Evolutionary conservation across 1,284 basidiomycete species (phyloP), one percentile per base, ranked within the genome.

Genomic region (Ustilago cynodontis): DNA sequence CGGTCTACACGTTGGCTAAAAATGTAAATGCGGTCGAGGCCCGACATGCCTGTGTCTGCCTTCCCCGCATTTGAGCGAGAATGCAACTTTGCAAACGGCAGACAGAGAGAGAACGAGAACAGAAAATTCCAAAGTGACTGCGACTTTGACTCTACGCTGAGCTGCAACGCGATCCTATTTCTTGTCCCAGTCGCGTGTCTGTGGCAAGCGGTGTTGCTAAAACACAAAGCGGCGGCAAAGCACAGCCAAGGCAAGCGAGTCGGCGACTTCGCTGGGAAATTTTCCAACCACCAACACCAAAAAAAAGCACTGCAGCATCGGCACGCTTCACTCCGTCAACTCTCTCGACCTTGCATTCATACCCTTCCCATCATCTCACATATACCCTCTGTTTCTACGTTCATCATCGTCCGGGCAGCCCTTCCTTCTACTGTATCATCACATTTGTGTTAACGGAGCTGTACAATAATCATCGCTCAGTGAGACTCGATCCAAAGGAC

Each of bases 1-100:
- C 14, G 8, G 7, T 13, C 14, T 26, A 54, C 3, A 54, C 50
- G 53, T 9, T 24, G 16, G 9, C 18, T 13, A 20, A 45, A 26
- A 13, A 29, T 43, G 41, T 8, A n/a, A 33, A 50, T 20, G 39
- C 50, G 47, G 47, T 24, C 14, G 26, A 16, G 26, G 28, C 20
- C 52, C 59, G 43, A 52, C 56, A 41, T 47, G 41, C 41, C 20
- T 47, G 35, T 13, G 31, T 14, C 14, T 37, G 45, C 47, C 62
- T 53, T 59, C 69, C 64, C 69, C 69, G 69, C 69, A 63, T 65
- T 71, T 63, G 24, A 11, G 31, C 35, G 59, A 53, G 49, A 67
- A 56, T 63, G 59, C 35, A 37, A 37, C 16, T n/a, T n/a, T n/a
- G n/a, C n/a, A n/a, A n/a, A n/a, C n/a, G n/a, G n/a, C n/a, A n/a